Base-by-base conservation (phyloP, 2,329 filamentous ascomycete species). In the Fusarium papillatum region DNA sequence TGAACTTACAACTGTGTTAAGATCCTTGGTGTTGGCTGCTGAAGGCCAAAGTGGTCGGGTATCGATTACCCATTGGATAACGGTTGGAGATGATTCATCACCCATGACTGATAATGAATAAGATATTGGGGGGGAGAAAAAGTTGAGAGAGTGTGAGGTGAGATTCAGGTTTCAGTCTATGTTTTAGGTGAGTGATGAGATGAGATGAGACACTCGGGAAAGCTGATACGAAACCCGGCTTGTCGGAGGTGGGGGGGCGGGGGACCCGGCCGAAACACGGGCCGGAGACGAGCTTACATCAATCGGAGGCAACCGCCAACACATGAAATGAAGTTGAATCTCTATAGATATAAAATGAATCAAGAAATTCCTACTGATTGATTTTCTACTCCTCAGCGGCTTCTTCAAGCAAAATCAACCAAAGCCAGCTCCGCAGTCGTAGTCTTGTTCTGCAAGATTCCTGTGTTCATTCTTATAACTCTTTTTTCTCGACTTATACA, bases 21-120 rank as follows among this genome's bases (percentile, higher is more conserved):
- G 86, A 34, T 91, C 83, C 39, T 82, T 83, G 16, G 90, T 90
- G 79, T 87, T 83, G 59, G 79, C 81, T 26, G 86, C 89, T 66
- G 83, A 83, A n/a, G 89, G 87, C 89, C 90, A 93, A 64, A 92
- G 84, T 5, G 81, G 75, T 43, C 91, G 86, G 5, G 91, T 93
- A 82, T 93, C 91, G 43, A 93, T 83, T 67, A 92, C 84, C 89
- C 91, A 93, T 83, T 92, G 90, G 70, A 91, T 84, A 63, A 92
- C 83, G 59, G 83, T 80, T 3, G 85, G 83, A 34, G 73, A 50
- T 43, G 74, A 24, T 26, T 68, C 62, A 57, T 48, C 62, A 57
- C 53, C 71, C 76, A 78, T 78, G 31, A 26, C 64, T 39, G 46
- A 57, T 50, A 60, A 19, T 17, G 24, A 31, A 57, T 3, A 17